Evolutionary conservation across 2,329 filamentous ascomycete species (phyloP).

Genomic region (Coleophoma eucalyptorum): DNA sequence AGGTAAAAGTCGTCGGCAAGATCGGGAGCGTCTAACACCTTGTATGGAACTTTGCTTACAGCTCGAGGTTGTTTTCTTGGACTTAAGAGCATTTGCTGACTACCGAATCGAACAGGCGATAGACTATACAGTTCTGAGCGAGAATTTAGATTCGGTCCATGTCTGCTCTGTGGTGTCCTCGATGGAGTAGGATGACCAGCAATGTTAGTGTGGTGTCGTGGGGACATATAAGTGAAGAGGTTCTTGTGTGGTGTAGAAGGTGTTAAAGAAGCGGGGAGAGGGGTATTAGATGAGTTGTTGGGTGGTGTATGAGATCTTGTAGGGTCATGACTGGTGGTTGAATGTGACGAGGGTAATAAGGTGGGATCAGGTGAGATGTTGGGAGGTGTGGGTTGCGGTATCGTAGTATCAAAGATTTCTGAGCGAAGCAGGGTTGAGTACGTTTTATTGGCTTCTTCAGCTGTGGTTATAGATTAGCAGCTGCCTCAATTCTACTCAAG

Average conservation of each 20-base stretch:
- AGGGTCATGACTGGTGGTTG: constrained; percentile 57
- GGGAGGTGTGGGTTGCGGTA: constrained; percentile 74
- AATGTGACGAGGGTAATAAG: constrained; percentile 44
- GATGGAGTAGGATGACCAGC: constrained; percentile 85
- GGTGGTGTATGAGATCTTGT: constrained; percentile 81
- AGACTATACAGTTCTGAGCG: constrained; percentile 92
- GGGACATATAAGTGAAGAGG: constrained; percentile 86
- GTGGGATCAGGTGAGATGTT: constrained; percentile 56
- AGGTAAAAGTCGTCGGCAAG: constrained; percentile 97
- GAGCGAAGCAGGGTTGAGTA: constrained; percentile 84
- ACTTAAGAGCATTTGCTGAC: constrained; percentile 88
- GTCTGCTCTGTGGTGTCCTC: constrained; percentile 82
- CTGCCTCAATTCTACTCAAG: background rate
- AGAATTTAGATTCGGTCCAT: constrained; percentile 85
- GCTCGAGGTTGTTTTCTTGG: constrained; percentile 84
- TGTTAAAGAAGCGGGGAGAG: constrained; percentile 72
- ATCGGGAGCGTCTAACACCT: constrained; percentile 94
- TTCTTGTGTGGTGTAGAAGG: constrained; percentile 98
- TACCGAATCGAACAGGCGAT: constrained; percentile 88
- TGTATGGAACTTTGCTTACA: constrained; percentile 95
- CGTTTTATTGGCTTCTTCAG: constrained; percentile 91
- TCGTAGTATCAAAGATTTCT: constrained; percentile 87
- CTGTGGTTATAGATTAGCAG: constrained; percentile 35
- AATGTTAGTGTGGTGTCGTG: constrained; percentile 60
- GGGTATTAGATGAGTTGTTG: constrained; percentile 53